Base-by-base conservation (phyloP, 1,284 basidiomycete species). In the Coniferiporia weirii region DNA sequence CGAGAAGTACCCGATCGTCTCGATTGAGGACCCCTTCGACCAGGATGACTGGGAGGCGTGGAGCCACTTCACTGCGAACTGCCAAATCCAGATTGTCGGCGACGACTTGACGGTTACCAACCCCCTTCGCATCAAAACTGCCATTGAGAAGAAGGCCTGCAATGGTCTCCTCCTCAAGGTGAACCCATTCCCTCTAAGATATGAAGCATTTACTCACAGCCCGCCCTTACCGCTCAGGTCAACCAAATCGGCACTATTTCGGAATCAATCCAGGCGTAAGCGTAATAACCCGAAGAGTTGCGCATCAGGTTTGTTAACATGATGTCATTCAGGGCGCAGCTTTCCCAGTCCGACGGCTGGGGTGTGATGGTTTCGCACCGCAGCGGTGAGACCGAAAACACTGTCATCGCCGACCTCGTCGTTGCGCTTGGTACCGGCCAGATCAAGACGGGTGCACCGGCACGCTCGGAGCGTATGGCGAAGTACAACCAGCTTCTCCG, bases 301-400 rank as follows among this genome's bases (percentile, higher is more conserved):
- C 17, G 17, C 17, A 17, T 32, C 4, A 40, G 12, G 13, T 43
- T 3, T 45, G 35, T 36, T 46, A 36, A 34, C 40, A 4, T 34
- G 61, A 20, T 65, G 57, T 20, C 36, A 38, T 63, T 59, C 65
- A 94, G 92, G 71, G 95, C 95, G 62, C 95, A 98, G 77, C 93
- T 99, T 70, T 77, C 95, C 57, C 95, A 98, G 77, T 95, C 92
- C 46, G 93, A 95, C 72, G 92, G 92, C 65, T 99, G 96, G 96
- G 95, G 93, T 74, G 93, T 98, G 77, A 99, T 99, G 96, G 91
- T 97, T 73, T 98, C 95, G 64, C 97, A 99, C 85, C 95, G 97
- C 69, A 95, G 90, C 65, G 96, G 96, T 73, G 95, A 98, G 81
- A 93, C 93, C 46, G 91, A 93, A 77, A 95, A 94, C 78, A 96